Evolutionary conservation across 1,139 yeast species (phyloP), one percentile per base, ranked within the genome.

Genomic region (Saccharomyces hybrid): DNA sequence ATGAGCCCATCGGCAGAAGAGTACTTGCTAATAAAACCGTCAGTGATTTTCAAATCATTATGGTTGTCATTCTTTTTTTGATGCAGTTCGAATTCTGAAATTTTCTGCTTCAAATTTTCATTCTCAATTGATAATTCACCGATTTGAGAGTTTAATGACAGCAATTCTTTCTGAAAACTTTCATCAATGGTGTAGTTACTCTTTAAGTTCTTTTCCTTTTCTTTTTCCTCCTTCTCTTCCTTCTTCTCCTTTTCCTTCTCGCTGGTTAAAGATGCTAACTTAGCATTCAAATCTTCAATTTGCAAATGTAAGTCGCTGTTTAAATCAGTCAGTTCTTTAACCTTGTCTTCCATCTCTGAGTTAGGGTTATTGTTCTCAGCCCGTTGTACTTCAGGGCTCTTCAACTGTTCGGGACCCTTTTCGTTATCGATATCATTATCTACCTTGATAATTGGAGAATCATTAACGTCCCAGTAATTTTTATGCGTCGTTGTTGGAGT

Each of bases 231-330:
- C 53, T 23, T 44, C 49, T 4, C 69, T 76, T 0, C 78, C 95
- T 26, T 47, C 91, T 60, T 86, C 95, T 58, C 84, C 95, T 27
- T 47, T 47, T 27, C 34, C 46, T 7, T 47, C 46, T 47, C 34
- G 5, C 23, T 47, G 11, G 29, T 16, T 38, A 38, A 38, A 38
- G n/a, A 38, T 16, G 26, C 44, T 38, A 38, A 38, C 20, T 11
- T 38, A 4, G 44, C 25, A 20, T 38, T 38, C 44, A 38, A 20
- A 38, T 38, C 26, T 20, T 38, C 25, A 6, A 38, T 38, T 20
- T 38, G 25, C n/a, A 26, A 38, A 26, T 38, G 26, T n/a, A 38
- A 20, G 20, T 38, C 44, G 26, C 44, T 20, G 44, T 38, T 38
- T 11, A 38, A 20, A 9, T 20, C 44, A 20, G 44, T 38, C 25